Evolutionary conservation across 176 grass and related monocot genomes (phyloP).

Genomic region (Aegilops umbellulata): DNA sequence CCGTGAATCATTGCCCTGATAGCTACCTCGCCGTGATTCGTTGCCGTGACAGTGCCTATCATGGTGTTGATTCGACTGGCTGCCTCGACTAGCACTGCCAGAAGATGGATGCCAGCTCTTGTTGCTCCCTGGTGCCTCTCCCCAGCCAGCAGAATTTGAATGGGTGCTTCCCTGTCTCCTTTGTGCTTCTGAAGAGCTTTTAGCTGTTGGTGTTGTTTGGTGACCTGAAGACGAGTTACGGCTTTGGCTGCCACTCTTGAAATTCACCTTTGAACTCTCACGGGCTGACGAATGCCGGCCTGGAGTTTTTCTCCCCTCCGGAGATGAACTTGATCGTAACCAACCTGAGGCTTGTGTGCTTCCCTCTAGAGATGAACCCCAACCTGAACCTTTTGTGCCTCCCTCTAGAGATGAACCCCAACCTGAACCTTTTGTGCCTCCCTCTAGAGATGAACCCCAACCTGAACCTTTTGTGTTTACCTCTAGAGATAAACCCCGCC

Average conservation of each 20-base stretch:
- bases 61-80: conserved; percentile 43
- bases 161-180: conserved; percentile 38
- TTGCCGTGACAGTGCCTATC: conserved; percentile 24
- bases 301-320: conserved; percentile 25
- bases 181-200: conserved; percentile 29
- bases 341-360: background rate
- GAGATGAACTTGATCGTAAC: conserved; percentile 29
- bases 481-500: conserved; percentile 8
- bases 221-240: conserved; percentile 38
- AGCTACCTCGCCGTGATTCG: conserved; percentile 22
- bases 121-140: conserved; percentile 53
- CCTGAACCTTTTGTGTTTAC: background rate
- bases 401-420: conserved; percentile 9
- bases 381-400: background rate
- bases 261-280: conserved; percentile 36
- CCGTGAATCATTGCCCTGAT: conserved; percentile 22
- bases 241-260: conserved; percentile 15
- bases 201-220: conserved; percentile 15
- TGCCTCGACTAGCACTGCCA: conserved; percentile 38
- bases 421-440: background rate
- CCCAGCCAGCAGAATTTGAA: conserved; percentile 44
- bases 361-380: conserved; percentile 8
- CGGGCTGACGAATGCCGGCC: conserved; percentile 30
- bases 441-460: conserved; percentile 5
- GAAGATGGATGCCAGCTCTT: conserved; percentile 46